Base-by-base conservation (phyloP, 257 asterid species). In the Salvia miltiorrhiza region DNA sequence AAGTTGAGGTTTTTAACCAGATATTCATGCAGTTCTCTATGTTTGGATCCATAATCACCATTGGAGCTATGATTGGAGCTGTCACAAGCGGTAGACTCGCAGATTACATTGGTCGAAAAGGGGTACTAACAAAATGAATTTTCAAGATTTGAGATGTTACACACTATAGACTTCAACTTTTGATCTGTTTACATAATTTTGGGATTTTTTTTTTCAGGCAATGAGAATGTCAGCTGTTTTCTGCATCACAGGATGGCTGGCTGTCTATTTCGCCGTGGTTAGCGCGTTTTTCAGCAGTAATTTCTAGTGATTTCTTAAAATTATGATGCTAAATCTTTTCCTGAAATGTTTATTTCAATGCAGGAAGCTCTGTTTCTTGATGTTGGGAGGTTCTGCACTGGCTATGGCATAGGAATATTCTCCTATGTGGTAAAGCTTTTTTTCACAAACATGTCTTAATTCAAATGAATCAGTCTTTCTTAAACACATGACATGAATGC, bases 1-100 rank as follows among this genome's bases (percentile, higher is more conserved):
- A 61, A 11, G 9, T 0, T 41, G 11, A 7, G 32, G 23, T 6
- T 24, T 61, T 62, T 5, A 40, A 21, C 7, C 39, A 40, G 6
- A 23, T 12, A 62, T 53, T 33, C 43, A 67, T 77, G 55, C 69
- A 90, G 95, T 90, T 50, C 76, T 88, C 95, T 41, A 65, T 82
- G 85, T 90, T 90, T 77, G 95, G 97, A 16, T 90, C 97, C 44
- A 84, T 90, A 52, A 76, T 90, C 67, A 90, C 96, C 24, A 88
- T 86, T 72, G 97, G 97, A 24, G 97, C 97, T 2, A 88, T 90
- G 97, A 75, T 90, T 59, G 97, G 97, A 57, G 97, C 95, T 28
- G 73, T 87, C 35, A 81, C 96, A 45, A 87, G 96, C 24, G 97
- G 97, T 23, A 79, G 70, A 63, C 79, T 91, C 48, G 85, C 96